Conservation (phyloP, 805 yeast genomes). For the Osmozyma mogii region DNA sequence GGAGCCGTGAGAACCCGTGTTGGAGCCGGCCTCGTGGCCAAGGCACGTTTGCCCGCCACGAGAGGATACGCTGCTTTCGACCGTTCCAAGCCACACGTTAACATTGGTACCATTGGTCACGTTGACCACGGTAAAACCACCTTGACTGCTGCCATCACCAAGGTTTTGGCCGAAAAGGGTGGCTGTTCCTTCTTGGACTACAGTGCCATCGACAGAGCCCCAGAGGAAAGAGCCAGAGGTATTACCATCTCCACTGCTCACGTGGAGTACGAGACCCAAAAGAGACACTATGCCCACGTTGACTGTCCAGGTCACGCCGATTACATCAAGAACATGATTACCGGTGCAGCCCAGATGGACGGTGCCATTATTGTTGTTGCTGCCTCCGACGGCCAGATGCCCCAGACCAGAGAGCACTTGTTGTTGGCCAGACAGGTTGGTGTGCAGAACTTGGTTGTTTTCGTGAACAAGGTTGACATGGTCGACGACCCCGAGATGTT, state of each 20-base stretch:
- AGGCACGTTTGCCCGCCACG: constrained; percentile 22
- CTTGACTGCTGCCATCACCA: constrained; percentile 96
- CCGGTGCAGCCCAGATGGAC: constrained; percentile 99
- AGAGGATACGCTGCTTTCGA: constrained; percentile 66
- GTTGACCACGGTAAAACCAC: constrained; percentile 99
- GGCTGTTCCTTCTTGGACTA: constrained; percentile 94
- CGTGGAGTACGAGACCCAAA: constrained; percentile 92
- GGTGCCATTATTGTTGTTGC: constrained; percentile 99
- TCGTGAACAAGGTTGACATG: constrained; percentile 96
- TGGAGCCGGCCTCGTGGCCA: constrained; percentile 15
- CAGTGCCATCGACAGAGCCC: constrained; percentile 90
- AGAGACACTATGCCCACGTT: constrained; percentile 95
- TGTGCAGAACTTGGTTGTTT: constrained; percentile 94
- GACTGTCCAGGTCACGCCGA: constrained; percentile 99
- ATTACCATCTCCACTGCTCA: constrained; percentile 97
- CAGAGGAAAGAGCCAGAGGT: constrained; percentile 99
- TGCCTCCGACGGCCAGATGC: constrained; percentile 99
- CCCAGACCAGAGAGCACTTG: constrained; percentile 98
- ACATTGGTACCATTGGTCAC: constrained; percentile 97
- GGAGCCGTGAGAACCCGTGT: constrained; percentile 23
- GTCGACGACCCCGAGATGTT: constrained; percentile 98
- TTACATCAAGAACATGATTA: constrained; percentile 97
- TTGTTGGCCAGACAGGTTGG: constrained; percentile 99
- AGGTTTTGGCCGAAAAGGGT: constrained; percentile 79
- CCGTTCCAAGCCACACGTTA: constrained; percentile 94